phyloP scores from a whole-genome alignment of 352 stramenopile species.

The Globisporangium spiculum region DNA sequence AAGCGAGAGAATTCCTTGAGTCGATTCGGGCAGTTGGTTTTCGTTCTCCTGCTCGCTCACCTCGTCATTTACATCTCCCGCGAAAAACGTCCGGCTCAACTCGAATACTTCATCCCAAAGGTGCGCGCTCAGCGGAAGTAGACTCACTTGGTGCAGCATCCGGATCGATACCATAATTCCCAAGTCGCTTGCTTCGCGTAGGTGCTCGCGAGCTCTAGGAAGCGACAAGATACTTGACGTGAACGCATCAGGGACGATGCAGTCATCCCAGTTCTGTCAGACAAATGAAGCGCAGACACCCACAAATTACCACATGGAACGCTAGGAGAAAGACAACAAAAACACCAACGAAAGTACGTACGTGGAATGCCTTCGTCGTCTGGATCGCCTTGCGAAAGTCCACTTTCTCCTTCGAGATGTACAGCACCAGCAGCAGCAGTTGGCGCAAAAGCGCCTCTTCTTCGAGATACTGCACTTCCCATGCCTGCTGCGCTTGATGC shows the following conservation, averaged over 20 bases:
- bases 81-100: conserved; percentile 32
- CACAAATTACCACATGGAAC: neutral
- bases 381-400: conserved; percentile 28
- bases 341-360: conserved; percentile 10
- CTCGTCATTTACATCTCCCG: conserved; percentile 23
- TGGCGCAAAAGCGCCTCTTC: conserved; percentile 62
- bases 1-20: conserved; percentile 42
- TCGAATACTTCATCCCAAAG: conserved; percentile 18
- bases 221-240: conserved; percentile 20
- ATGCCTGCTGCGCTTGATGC: conserved; percentile 33
- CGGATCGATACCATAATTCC: conserved; percentile 33
- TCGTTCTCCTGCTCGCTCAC: conserved; percentile 5
- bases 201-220: conserved; percentile 18
- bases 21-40: conserved; percentile 24
- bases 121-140: conserved; percentile 16
- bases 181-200: conserved; percentile 28
- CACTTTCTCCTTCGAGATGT: conserved; percentile 36
- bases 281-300: neutral
- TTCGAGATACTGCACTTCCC: conserved; percentile 58
- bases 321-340: neutral
- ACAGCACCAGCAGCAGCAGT: conserved; percentile 47
- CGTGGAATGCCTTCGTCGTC: conserved; percentile 34
- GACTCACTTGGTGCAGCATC: conserved; percentile 28
- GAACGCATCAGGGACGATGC: conserved; percentile 31
- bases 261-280: conserved; percentile 29